These are phyloP conservation scores for Citropsis articulata DNA, from an alignment of 345 rosid species.

Conservation along the genomic window DNA sequence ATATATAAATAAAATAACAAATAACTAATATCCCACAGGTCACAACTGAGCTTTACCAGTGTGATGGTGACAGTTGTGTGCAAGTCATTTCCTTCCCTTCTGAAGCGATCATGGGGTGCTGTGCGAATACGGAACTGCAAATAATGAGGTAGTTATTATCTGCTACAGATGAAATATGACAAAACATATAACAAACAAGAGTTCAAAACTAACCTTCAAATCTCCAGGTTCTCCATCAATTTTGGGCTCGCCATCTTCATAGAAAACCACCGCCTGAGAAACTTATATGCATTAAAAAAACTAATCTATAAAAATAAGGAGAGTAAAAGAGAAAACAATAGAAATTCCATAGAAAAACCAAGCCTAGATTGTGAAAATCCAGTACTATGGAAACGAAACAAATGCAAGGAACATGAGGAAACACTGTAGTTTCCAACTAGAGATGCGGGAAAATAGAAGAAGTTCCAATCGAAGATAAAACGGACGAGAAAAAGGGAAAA, in stretches of 20 bases:
- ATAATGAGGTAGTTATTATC: background rate
- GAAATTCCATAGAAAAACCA: background rate
- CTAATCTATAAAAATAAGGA: background rate
- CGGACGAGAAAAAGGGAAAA: too few species aligned
- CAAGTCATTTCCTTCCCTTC: conserved; percentile 89
- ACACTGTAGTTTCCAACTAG: background rate
- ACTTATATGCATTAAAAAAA: conserved; percentile 8
- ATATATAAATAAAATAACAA: background rate
- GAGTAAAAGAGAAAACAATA: background rate
- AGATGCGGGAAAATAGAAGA: background rate
- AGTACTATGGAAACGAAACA: too few species aligned
- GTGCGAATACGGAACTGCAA: conserved; percentile 86
- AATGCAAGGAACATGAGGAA: background rate
- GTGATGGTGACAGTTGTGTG: conserved; percentile 81
- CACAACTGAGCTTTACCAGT: conserved; percentile 48
- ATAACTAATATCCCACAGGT: too few species aligned
- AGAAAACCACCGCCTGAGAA: conserved; percentile 87
- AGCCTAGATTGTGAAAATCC: background rate
- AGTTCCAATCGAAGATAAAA: background rate
- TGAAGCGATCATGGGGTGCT: conserved; percentile 75
- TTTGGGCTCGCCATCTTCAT: conserved; percentile 93
- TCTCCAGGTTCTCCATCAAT: conserved; percentile 98
- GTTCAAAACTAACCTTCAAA: conserved; percentile 62
- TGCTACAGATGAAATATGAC: background rate
- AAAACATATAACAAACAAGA: background rate